Conservation (phyloP, 2,329 filamentous ascomycete genomes). For the Xylaria polymorpha region DNA sequence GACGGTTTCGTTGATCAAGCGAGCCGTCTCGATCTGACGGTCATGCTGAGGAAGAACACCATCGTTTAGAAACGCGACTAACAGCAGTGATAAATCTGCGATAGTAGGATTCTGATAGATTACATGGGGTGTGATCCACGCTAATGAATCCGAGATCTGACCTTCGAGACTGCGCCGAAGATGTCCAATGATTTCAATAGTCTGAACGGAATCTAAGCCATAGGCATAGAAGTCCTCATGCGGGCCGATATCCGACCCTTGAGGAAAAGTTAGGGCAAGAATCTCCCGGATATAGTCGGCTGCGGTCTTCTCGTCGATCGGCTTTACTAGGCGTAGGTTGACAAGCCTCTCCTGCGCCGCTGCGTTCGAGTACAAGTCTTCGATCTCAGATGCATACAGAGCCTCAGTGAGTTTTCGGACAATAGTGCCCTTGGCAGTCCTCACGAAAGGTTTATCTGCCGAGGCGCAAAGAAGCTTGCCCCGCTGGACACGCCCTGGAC, state of each 20-base stretch:
- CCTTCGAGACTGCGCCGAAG: constrained; percentile 3
- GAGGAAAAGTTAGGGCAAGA: not conserved
- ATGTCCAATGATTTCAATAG: not conserved
- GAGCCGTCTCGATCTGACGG: not conserved
- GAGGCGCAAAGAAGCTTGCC: no score
- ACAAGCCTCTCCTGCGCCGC: no score
- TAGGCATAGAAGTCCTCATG: constrained; percentile 30
- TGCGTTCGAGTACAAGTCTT: no score
- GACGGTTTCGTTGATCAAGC: not conserved
- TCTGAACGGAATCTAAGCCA: constrained; percentile 23
- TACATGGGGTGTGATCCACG: not conserved
- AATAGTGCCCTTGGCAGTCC: no score
- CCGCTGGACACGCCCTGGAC: no score
- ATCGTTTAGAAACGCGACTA: not conserved
- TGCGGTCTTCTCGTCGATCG: no score
- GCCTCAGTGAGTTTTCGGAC: no score
- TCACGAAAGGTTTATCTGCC: no score
- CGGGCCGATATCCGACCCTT: not conserved
- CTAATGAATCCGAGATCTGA: not conserved
- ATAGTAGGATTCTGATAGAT: not conserved
- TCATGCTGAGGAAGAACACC: not conserved
- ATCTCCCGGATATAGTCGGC: no score
- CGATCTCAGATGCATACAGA: not conserved
- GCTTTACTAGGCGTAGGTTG: no score
- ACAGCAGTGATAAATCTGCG: not conserved